A percentile compares a stretch with the other conserved stretches of the same genome.
Conservation (phyloP, 306 rosid species). For the Hippophae rhamnoides region DNA sequence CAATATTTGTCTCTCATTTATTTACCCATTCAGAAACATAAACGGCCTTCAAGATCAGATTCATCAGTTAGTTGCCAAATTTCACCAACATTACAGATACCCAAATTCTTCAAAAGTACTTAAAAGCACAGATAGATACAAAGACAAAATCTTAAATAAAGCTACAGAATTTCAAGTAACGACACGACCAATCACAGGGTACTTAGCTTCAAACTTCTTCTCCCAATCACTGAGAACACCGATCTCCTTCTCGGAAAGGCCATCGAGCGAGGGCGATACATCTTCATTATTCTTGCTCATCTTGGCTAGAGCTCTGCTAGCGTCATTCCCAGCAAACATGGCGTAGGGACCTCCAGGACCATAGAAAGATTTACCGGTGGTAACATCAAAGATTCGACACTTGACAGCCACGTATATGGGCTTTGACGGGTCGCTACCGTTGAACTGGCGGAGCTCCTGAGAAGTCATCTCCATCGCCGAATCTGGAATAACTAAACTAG, state of each 20-base stretch:
- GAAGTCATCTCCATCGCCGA: conserved; percentile 54
- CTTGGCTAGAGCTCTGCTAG: conserved; percentile 91
- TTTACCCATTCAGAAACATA: background rate
- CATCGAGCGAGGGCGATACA: conserved; percentile 51
- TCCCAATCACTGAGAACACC: conserved; percentile 92
- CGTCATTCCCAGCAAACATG: conserved; percentile 93
- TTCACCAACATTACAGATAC: conserved; percentile 8
- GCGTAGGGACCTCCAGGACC: conserved; percentile 89
- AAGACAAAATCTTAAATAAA: background rate
- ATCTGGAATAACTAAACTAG: too few relatives aligned
- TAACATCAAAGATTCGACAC: conserved; percentile 77
- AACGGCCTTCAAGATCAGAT: conserved; percentile 1
- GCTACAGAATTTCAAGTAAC: conserved; percentile 19
- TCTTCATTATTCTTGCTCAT: conserved; percentile 90
- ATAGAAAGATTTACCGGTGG: conserved; percentile 73
- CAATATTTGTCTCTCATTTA: background rate
- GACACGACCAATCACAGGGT: conserved; percentile 70
- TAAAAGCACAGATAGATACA: background rate
- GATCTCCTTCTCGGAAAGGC: conserved; percentile 92
- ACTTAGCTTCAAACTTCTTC: conserved; percentile 86
- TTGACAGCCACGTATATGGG: conserved; percentile 75
- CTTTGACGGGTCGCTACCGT: conserved; percentile 72
- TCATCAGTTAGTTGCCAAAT: background rate
- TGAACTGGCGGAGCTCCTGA: conserved; percentile 46
- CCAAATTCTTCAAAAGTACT: background rate